phyloP scores from a whole-genome alignment of 1,284 basidiomycete genomes.

The Trichosporon coremiiforme region DNA sequence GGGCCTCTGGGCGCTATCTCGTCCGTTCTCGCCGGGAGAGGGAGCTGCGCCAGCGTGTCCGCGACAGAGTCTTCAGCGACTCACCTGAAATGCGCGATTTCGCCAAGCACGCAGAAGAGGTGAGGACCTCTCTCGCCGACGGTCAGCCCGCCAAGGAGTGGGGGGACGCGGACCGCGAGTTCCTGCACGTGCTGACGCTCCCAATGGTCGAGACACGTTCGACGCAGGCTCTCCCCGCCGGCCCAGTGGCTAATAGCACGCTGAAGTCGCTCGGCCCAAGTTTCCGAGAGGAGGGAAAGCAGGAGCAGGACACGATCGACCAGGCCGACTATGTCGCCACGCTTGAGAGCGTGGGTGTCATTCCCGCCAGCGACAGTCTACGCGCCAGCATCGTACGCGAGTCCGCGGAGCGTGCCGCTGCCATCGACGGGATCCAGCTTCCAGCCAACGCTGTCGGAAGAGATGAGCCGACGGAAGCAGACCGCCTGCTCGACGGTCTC shows the following conservation, averaged over 20 bases:
- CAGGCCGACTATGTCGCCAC: conserved; percentile 58
- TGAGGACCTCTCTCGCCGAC: conserved; percentile 53
- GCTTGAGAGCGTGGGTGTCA: conserved; percentile 68
- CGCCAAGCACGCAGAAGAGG: conserved; percentile 61
- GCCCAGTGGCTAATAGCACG: conserved; percentile 63
- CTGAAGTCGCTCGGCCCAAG: conserved; percentile 63
- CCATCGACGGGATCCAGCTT: conserved; percentile 42
- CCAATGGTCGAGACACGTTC: conserved; percentile 65
- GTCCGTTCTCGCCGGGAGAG: conserved; percentile 70
- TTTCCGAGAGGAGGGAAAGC: conserved; percentile 36
- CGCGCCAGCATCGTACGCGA: conserved; percentile 44
- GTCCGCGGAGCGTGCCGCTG: conserved; percentile 30
- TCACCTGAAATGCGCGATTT: conserved; percentile 63
- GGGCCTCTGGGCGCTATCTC: conserved; percentile 64
- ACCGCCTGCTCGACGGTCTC: conserved; percentile 35
- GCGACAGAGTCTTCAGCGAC: conserved; percentile 60
- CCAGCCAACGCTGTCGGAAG: conserved; percentile 19
- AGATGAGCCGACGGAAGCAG: conserved; percentile 28
- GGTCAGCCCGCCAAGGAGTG: conserved; percentile 55
- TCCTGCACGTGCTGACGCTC: conserved; percentile 69
- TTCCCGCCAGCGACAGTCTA: conserved; percentile 69
- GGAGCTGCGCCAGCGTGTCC: conserved; percentile 63
- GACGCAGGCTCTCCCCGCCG: conserved; percentile 69
- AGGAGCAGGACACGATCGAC: conserved; percentile 54
- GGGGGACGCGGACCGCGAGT: conserved; percentile 64